Conservation (phyloP, 2,329 filamentous ascomycete genomes). For the Neonectria magnoliae region DNA sequence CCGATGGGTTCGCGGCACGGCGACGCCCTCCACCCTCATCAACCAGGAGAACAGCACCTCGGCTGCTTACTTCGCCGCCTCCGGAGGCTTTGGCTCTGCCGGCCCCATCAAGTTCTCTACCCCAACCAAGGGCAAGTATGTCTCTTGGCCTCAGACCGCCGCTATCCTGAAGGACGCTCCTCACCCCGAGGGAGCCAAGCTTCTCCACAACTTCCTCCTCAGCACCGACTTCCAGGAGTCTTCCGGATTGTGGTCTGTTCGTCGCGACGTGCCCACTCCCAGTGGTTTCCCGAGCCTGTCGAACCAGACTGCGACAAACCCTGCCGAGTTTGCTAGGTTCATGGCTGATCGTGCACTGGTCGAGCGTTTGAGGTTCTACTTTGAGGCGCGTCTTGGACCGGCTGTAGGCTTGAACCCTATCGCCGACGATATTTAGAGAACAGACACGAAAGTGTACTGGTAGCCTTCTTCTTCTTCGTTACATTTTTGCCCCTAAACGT, state of each 20-base stretch:
- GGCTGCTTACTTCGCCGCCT: conserved; percentile 49
- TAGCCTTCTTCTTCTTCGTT: background rate
- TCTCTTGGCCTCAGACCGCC: conserved; percentile 59
- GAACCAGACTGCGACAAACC: conserved; percentile 45
- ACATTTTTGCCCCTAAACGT: background rate
- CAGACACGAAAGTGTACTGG: background rate
- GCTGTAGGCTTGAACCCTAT: conserved; percentile 54
- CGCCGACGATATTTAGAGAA: conserved; percentile 37
- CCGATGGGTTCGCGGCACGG: conserved; percentile 62
- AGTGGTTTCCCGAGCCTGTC: conserved; percentile 37
- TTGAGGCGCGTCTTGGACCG: conserved; percentile 54
- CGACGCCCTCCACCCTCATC: conserved; percentile 53
- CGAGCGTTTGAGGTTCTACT: conserved; percentile 54
- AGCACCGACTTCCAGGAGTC: conserved; percentile 51
- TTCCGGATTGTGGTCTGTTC: conserved; percentile 46
- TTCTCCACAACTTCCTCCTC: conserved; percentile 59
- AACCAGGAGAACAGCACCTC: conserved; percentile 39
- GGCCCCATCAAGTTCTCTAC: conserved; percentile 39
- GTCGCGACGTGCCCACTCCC: conserved; percentile 47
- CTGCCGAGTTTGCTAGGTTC: conserved; percentile 50
- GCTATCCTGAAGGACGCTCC: conserved; percentile 60
- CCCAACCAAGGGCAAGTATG: conserved; percentile 53
- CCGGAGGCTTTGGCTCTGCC: conserved; percentile 27
- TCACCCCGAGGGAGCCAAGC: conserved; percentile 61
- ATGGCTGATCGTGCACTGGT: conserved; percentile 54